Percentiles rank a stretch among this genome's conserved stretches.
Evolutionary conservation across 495 filamentous ascomycete genomes (phyloP).

Genomic region (Hypomontagnella monticulosa): DNA sequence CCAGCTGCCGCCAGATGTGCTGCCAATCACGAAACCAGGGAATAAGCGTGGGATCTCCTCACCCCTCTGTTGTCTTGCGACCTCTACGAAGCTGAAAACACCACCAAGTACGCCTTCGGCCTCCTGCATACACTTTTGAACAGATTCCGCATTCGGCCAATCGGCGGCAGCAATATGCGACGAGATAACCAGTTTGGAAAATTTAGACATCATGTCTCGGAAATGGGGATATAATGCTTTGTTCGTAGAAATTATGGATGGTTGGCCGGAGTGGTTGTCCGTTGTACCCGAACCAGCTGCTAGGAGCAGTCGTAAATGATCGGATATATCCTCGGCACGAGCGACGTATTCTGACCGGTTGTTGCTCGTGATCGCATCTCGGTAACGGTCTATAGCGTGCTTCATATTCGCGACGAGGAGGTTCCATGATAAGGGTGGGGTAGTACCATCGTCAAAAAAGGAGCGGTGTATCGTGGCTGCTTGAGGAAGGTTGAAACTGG

Average conservation of each 20-base stretch:
- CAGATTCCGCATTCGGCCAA: constrained; percentile 86
- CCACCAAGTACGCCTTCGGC: constrained; percentile 93
- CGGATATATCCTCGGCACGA: constrained; percentile 94
- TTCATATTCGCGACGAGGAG: constrained; percentile 90
- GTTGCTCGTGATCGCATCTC: constrained; percentile 80
- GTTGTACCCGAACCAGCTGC: constrained; percentile 95
- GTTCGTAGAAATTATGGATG: constrained; percentile 98
- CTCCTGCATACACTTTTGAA: constrained; percentile 92
- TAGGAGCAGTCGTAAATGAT: constrained; percentile 91
- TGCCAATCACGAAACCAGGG: constrained; percentile 90
- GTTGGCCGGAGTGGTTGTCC: constrained; percentile 97
- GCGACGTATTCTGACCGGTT: constrained; percentile 90
- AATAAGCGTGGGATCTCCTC: constrained; percentile 88
- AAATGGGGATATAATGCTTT: constrained; percentile 97
- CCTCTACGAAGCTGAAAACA: constrained; percentile 94
- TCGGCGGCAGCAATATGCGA: constrained; percentile 98
- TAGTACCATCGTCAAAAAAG: constrained; percentile 84
- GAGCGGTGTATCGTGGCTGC: constrained; percentile 74
- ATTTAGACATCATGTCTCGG: constrained; percentile 99
- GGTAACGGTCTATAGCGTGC: constrained; percentile 83
- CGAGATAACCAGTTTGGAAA: constrained; percentile 96
- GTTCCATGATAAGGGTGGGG: constrained; percentile 84
- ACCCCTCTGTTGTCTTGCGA: constrained; percentile 89
- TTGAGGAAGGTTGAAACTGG: constrained; percentile 62
- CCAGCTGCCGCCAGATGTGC: constrained; percentile 86